Conservation (phyloP, 2,329 filamentous ascomycete species). For the Fusarium sublunatum region DNA sequence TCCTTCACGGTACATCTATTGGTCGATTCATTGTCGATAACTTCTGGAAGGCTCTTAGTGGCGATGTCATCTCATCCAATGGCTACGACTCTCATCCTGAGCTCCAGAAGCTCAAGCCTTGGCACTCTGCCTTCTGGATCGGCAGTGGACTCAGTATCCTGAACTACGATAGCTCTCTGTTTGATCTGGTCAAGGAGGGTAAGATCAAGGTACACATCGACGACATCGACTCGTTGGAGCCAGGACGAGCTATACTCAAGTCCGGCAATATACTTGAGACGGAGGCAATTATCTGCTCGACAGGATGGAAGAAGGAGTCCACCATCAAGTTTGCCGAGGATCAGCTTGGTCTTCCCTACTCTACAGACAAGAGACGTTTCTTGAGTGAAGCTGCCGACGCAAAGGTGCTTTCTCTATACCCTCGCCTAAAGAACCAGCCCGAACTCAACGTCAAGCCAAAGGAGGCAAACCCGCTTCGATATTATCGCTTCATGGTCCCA, state of each 20-base stretch:
- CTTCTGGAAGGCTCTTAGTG: slow-evolving; percentile 62
- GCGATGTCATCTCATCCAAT: slow-evolving; percentile 59
- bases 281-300: slow-evolving; percentile 62
- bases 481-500: slow-evolving; percentile 47
- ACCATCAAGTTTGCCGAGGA: slow-evolving; percentile 55
- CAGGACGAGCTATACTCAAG: slow-evolving; percentile 55
- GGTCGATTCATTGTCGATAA: slow-evolving; percentile 59
- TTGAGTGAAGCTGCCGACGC: slow-evolving; percentile 31
- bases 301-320: slow-evolving; percentile 62
- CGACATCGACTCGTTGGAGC: slow-evolving; percentile 57
- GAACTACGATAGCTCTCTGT: slow-evolving; percentile 63
- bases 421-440: slow-evolving; percentile 39
- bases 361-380: slow-evolving; percentile 3
- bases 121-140: slow-evolving; percentile 58
- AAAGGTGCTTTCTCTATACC: slow-evolving; percentile 34
- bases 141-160: slow-evolving; percentile 64
- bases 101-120: slow-evolving; percentile 55
- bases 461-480: slow-evolving; percentile 37
- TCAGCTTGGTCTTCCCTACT: slow-evolving; percentile 33
- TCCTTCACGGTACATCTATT: slow-evolving; percentile 62
- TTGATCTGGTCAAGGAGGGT: slow-evolving; percentile 62
- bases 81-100: slow-evolving; percentile 58
- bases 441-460: slow-evolving; percentile 33
- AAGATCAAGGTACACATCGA: slow-evolving; percentile 60
- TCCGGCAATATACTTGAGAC: slow-evolving; percentile 55